Evolutionary conservation across 2,329 filamentous ascomycete genomes (phyloP).

Genomic region (Colletotrichum plurivorum): DNA sequence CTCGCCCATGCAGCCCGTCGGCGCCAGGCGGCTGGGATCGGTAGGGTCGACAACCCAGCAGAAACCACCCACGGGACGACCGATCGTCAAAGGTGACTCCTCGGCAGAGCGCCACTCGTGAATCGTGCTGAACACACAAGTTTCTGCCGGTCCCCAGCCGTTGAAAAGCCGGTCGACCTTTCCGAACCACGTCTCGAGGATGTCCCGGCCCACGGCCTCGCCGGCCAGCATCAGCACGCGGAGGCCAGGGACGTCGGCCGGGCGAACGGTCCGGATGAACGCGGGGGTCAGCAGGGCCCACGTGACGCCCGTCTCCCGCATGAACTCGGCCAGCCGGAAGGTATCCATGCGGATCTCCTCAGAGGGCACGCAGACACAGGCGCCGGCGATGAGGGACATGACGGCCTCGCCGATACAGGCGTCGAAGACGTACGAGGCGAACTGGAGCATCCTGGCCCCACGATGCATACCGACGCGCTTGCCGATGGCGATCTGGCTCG

Average conservation of each 20-base stretch:
- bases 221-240: constrained; percentile 10
- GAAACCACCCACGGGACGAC: neutral
- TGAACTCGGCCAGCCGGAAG: constrained; percentile 50
- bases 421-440: constrained; percentile 68
- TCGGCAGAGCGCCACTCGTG: neutral
- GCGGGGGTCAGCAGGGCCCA: constrained; percentile 40
- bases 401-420: constrained; percentile 65
- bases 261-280: constrained; percentile 22
- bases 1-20: constrained; percentile 24
- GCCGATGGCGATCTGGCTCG: constrained; percentile 24
- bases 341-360: constrained; percentile 63
- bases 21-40: constrained; percentile 3
- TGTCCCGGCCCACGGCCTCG: constrained; percentile 20
- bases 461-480: constrained; percentile 36
- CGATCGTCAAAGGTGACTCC: neutral
- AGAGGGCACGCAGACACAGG: constrained; percentile 71
- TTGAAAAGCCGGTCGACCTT: constrained; percentile 19
- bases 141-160: constrained; percentile 41
- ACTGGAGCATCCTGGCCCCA: constrained; percentile 50
- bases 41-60: constrained; percentile 48
- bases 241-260: constrained; percentile 2
- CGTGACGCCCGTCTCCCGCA: constrained; percentile 35
- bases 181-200: constrained; percentile 26
- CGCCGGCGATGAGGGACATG: constrained; percentile 66
- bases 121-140: constrained; percentile 4